Evolutionary conservation across 2,329 filamentous ascomycete species (phyloP), one percentile per base, ranked within the genome.

Genomic region (Diplodia mutila): DNA sequence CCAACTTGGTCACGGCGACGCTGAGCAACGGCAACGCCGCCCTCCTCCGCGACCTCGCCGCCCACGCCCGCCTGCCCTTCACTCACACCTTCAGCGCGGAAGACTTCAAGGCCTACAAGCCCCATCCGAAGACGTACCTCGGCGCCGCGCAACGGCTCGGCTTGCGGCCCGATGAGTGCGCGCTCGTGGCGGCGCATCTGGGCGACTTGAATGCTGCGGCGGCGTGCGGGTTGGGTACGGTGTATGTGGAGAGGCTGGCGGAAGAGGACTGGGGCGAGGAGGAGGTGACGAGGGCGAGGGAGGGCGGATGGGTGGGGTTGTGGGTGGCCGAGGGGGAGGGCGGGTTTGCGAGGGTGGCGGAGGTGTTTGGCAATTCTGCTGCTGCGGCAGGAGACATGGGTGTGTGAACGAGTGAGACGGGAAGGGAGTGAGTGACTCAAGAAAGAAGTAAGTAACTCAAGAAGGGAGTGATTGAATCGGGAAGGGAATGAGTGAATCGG

Each of bases 121-220:
- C 91, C 1, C 84, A 86, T 69, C 85, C 86, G 8, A 81, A 77
- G 63, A 88, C 90, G 1, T 95, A 95, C 74, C 82, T 85, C 1
- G 91, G 91, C 4, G 91, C 90, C 0, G 90, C 84, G 2, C 77
- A 82, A 67, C 82, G 81, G 70, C 78, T 94, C 64, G 86, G 85
- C 0, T 69, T 89, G 51, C 72, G 84, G 69, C 85, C 89, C 0
- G 75, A 76, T 2, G 83, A 93, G 73, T 90, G 92, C 67, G 90
- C 87, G 23, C 88, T 95, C 86, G 90, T 95, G 23, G 92, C 92
- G 18, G 89, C 91, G 46, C 91, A 94, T 79, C 79, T 94, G 68
- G 77, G 74, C 6, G 92, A 94, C 77, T 79, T 95, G 66, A 80
- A 86, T 69, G 90, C 85, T 0, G 92, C 92, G 4, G 87, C 87